Base-by-base conservation (phyloP, 306 rosid genomes). In the Spatholobus suberectus region DNA sequence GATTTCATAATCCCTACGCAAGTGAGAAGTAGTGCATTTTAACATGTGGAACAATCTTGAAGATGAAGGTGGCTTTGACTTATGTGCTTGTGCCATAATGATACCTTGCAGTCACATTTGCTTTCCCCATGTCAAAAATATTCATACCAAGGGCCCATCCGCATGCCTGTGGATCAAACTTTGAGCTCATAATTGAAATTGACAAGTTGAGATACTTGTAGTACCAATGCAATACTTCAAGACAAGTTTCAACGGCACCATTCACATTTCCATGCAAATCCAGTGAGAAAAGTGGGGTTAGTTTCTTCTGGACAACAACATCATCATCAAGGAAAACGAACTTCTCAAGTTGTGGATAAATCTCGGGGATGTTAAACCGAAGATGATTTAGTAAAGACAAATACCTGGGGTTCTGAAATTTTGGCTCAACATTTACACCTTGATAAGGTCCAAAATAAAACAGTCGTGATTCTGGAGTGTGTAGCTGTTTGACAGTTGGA, bases 61-160 rank as follows among this genome's bases (percentile, higher is more conserved):
- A 93, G 89, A 84, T 88, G 85, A 40, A 90, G 89, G 78, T 93
- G 94, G 90, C 89, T 87, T 73, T 78, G 94, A 80, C 93, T 93
- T 80, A 90, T 81, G 85, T 93, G 93, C 85, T 83, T 87, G 61
- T 88, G 84, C 98, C 98, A 95, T n/a, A 95, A 82, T 93, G 98
- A 86, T 91, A 95, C 78, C 74, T 78, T 55, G 89, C 93, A 3
- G 98, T 95, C 78, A 90, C 95, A 32, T 93, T 84, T 11, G 87
- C 94, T 86, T 89, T 88, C 84, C 90, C 80, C 76, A 95, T 82
- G 86, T 95, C 97, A 17, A 95, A 93, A 35, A 95, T 78, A 73
- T 95, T 95, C 97, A 95, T 88, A 13, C 98, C 98, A 54, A 95
- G 89, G 20, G 98, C 97, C 97, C 97, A 95, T 43, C 89, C 98